These are phyloP conservation scores for Pseudocercospora eumusae DNA, from an alignment of 2,329 filamentous ascomycete species.

Conservation along the genomic window DNA sequence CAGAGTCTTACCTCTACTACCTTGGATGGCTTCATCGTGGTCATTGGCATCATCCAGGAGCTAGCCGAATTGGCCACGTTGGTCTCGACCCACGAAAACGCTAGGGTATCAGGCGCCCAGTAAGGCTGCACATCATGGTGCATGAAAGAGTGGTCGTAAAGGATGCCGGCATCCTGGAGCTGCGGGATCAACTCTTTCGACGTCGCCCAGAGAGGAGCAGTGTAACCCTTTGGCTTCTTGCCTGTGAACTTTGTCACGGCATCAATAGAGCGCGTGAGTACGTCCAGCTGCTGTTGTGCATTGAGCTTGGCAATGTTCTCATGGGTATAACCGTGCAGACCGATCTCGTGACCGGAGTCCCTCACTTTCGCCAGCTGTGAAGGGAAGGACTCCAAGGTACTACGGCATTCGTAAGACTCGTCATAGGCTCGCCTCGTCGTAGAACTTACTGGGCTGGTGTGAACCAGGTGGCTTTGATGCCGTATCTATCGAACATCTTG, in stretches of 20 bases:
- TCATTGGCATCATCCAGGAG: conserved; percentile 46
- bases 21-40: conserved; percentile 34
- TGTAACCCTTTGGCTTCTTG: conserved; percentile 43
- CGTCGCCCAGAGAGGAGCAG: conserved; percentile 47
- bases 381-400: conserved; percentile 51
- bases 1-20: conserved; percentile 39
- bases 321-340: conserved; percentile 47
- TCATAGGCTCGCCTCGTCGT: too few species aligned
- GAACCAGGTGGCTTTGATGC: conserved; percentile 44
- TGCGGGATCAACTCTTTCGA: conserved; percentile 43
- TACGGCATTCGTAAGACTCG: too few species aligned
- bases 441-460: conserved; percentile 42
- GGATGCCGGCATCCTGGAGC: conserved; percentile 46
- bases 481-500: conserved; percentile 45
- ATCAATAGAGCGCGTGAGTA: conserved; percentile 44
- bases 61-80: conserved; percentile 38
- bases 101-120: conserved; percentile 33
- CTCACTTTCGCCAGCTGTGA: conserved; percentile 50
- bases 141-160: conserved; percentile 54
- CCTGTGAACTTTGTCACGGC: conserved; percentile 7
- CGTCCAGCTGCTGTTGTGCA: conserved; percentile 41
- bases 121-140: conserved; percentile 51
- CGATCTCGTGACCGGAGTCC: conserved; percentile 48
- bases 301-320: conserved; percentile 40
- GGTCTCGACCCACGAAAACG: conserved; percentile 37